Conservation (phyloP, 306 rosid species). For the Acacia confusa region DNA sequence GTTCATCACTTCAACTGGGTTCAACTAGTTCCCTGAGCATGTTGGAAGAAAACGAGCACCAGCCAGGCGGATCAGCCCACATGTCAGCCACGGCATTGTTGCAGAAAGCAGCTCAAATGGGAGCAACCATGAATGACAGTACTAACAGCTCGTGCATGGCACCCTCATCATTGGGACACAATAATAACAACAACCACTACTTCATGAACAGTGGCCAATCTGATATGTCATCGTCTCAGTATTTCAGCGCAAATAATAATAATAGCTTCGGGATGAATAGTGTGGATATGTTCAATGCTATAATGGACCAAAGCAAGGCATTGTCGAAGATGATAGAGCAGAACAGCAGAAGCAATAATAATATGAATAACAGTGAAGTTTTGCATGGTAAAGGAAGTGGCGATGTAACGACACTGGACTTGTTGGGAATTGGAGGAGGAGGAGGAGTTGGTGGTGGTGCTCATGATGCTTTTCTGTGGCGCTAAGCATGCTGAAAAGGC, state of each 20-base stretch:
- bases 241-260: constrained; percentile 6
- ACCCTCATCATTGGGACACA: constrained; percentile 44
- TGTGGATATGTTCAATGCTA: constrained; percentile 47
- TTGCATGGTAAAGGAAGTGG: constrained; percentile 39
- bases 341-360: constrained; percentile 8
- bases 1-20: constrained; percentile 36
- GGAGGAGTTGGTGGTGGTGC: constrained; percentile 25
- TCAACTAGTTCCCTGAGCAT: constrained; percentile 22
- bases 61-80: constrained; percentile 31
- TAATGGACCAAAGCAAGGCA: constrained; percentile 50
- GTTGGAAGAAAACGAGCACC: constrained; percentile 38
- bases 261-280: constrained; percentile 28
- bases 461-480: constrained; percentile 39
- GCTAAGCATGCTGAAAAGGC: constrained; percentile 35
- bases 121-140: constrained; percentile 45
- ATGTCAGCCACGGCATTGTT: constrained; percentile 71
- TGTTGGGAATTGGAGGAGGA: constrained; percentile 61
- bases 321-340: constrained; percentile 47
- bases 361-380: background rate
- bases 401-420: constrained; percentile 63
- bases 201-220: constrained; percentile 30
- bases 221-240: constrained; percentile 30
- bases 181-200: background rate
- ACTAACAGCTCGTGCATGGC: constrained; percentile 37
- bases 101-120: constrained; percentile 81